Evolutionary conservation across 352 stramenopile species (phyloP), one percentile per base, ranked within the genome.

Genomic region (Globisporangium mamillatum): DNA sequence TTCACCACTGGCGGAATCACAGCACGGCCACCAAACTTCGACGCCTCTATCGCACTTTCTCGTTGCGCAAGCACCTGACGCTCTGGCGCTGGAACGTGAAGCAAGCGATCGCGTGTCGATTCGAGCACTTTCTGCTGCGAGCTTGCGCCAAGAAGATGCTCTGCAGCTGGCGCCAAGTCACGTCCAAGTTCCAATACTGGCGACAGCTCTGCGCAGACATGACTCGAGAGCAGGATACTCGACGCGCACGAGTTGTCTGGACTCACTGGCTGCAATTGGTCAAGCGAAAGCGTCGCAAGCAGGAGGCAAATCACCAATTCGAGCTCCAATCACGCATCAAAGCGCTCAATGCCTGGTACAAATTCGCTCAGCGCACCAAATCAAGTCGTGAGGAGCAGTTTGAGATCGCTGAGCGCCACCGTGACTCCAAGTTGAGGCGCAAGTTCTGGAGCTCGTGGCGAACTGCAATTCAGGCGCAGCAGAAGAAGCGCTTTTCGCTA

Each of bases 401-500:
- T 0, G 57, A 78, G 46, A 9, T 25, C 1, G 76, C 73, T 20
- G 60, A 60, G 10, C 10, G 53, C 9, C 60, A 76, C 34, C 59
- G 61, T 6, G 32, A 53, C 1, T 4, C 10, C 8, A 60, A 41
- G 0, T 16, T 77, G 20, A 22, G 63, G 6, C 67, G 66, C 4
- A 56, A 59, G 25, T 60, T 46, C 12, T 38, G 79, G 16, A 16
- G 1, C 0, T 16, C 34, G 1, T 86, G 79, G 79, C 68, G 66
- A 66, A 10, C 7, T 1, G 52, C n/a, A 1, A 41, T 75, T 0
- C 70, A 75, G 3, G 64, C 65, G 8, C 68, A 79, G 9, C 72
- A 75, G 2, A 74, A 88, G 68, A 71, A 76, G 14, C 75, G 69
- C 12, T 86, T 78, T 46, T 72, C 81, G 1, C 27, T 90, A n/a